Base-by-base conservation (phyloP, 179 eudicot species). In the Gypsophila paniculata region DNA sequence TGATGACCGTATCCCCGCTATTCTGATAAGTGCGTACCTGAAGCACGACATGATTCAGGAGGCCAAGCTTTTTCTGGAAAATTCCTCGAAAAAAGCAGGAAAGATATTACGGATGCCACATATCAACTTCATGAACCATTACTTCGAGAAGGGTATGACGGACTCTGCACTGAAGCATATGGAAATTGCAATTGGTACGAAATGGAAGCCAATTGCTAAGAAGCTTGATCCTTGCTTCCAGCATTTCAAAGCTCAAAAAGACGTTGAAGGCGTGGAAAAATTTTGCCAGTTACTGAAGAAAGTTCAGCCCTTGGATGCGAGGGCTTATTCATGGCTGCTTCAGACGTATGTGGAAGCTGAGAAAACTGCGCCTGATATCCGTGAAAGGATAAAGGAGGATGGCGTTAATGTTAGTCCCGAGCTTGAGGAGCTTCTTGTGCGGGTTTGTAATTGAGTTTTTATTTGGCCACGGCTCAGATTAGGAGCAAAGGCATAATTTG, bases 181-280 rank as follows among this genome's bases (percentile, higher is more conserved):
- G 79, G 85, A 89, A 76, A 75, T 71, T 42, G 96, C 86, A 18
- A 39, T 80, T 36, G 62, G 64, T 61, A 74, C 72, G 32, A 79
- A 77, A 48, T 85, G 90, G 95, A 73, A 71, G 21, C 85, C 77
- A 8, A 4, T 0, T 12, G 19, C 36, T 18, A 70, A 70, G 7
- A 76, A 18, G 25, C 62, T 88, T 3, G 70, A 65, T 39, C 46
- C 72, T 23, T 80, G 85, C 65, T 52, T 85, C 32, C 36, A 79
- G 15, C 74, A 77, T 72, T 82, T 84, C 48, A 81, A 79, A 78
- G 72, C 73, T 77, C 74, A 76, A 78, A 85, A 69, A 60, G 90
- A 91, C 72, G 90, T 87, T 5, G 79, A 79, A 58, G 74, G 90
- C 17, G 86, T 85, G 8, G 92, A 91, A 71, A 73, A 77, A 61